Percentiles rank a stretch among this genome's conserved stretches.
phyloP scores from a whole-genome alignment of 108 stramenopile species.

The Cyclotella sp. region DNA sequence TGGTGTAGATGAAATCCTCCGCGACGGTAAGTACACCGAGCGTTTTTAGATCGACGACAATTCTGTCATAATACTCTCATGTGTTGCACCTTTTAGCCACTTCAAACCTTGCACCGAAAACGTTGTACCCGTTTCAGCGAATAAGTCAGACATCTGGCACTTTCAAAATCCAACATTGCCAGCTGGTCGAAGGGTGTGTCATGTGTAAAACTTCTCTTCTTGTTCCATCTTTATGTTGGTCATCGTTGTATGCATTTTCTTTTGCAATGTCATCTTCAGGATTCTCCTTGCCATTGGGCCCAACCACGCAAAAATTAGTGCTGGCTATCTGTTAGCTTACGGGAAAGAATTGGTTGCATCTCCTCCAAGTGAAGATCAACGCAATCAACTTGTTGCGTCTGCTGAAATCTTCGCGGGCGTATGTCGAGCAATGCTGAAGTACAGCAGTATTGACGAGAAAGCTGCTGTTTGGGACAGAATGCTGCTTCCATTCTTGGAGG shows the following conservation, averaged over 20 bases:
- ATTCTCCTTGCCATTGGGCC: constrained; percentile 60
- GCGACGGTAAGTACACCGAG: neutral
- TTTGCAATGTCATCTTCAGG: neutral
- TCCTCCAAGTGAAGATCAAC: constrained; percentile 90
- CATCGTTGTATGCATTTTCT: neutral
- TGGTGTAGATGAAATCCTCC: constrained; percentile 85
- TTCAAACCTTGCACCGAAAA: constrained; percentile 69
- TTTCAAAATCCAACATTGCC: constrained; percentile 84
- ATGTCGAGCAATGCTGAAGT: constrained; percentile 57
- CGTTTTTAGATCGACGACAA: constrained; percentile 14
- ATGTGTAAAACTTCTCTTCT: neutral
- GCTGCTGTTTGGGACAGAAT: constrained; percentile 60
- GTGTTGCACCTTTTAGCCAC: constrained; percentile 37
- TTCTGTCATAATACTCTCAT: neutral
- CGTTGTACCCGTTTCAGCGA: constrained; percentile 84
- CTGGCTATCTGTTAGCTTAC: constrained; percentile 58
- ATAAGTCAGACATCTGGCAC: constrained; percentile 77
- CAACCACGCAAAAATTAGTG: constrained; percentile 44
- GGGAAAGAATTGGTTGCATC: constrained; percentile 74
- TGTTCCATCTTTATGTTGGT: neutral
- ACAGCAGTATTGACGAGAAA: constrained; percentile 29
- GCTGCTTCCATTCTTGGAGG: constrained; percentile 81
- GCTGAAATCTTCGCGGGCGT: constrained; percentile 91
- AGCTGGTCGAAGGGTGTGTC: constrained; percentile 55
- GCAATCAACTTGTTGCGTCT: constrained; percentile 79